A percentile compares a stretch with the other conserved stretches of the same genome.
phyloP scores from a whole-genome alignment of 1,284 basidiomycete genomes.

The Pseudozyma tsukubaensis region DNA sequence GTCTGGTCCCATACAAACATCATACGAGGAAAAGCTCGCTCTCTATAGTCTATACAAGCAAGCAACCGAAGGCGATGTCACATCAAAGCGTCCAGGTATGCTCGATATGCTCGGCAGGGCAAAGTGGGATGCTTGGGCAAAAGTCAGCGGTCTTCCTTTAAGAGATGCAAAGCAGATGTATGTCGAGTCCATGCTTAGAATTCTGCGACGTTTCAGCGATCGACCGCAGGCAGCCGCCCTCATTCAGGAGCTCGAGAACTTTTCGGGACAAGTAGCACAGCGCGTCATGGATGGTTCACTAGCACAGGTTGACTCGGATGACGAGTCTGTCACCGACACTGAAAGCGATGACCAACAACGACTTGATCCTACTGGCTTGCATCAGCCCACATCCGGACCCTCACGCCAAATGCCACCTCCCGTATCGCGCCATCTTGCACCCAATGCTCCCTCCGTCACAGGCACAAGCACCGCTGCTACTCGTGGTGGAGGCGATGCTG shows the following conservation, averaged over 20 bases:
- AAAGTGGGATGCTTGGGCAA: slow-evolving; percentile 97
- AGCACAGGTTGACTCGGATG: slow-evolving; percentile 42
- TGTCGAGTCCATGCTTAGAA: slow-evolving; percentile 86
- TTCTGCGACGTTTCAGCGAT: slow-evolving; percentile 83
- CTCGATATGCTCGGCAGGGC: slow-evolving; percentile 93
- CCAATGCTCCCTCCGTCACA: slow-evolving; percentile 33
- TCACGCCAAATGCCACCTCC: slow-evolving; percentile 16
- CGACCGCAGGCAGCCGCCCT: slow-evolving; percentile 81
- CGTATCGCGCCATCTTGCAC: slow-evolving; percentile 30
- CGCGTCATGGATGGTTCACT: slow-evolving; percentile 72
- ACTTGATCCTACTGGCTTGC: slow-evolving; percentile 36
- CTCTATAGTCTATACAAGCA: slow-evolving; percentile 77
- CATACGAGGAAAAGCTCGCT: slow-evolving; percentile 92
- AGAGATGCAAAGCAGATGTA: slow-evolving; percentile 89
- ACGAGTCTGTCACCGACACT: slow-evolving; percentile 32
- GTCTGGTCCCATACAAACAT: slow-evolving; percentile 93
- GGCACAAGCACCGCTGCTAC: slow-evolving; percentile 51
- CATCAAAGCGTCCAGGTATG: slow-evolving; percentile 81
- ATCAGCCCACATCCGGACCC: slow-evolving; percentile 17
- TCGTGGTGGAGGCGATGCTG: slow-evolving; percentile 29
- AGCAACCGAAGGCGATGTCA: slow-evolving; percentile 88
- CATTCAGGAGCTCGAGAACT: slow-evolving; percentile 85
- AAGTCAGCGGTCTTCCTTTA: slow-evolving; percentile 82
- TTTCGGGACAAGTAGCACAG: slow-evolving; percentile 77
- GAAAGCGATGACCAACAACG: slow-evolving; percentile 41